Conservation (phyloP, 2,329 filamentous ascomycete species). For the Paecilomyces formosus region DNA sequence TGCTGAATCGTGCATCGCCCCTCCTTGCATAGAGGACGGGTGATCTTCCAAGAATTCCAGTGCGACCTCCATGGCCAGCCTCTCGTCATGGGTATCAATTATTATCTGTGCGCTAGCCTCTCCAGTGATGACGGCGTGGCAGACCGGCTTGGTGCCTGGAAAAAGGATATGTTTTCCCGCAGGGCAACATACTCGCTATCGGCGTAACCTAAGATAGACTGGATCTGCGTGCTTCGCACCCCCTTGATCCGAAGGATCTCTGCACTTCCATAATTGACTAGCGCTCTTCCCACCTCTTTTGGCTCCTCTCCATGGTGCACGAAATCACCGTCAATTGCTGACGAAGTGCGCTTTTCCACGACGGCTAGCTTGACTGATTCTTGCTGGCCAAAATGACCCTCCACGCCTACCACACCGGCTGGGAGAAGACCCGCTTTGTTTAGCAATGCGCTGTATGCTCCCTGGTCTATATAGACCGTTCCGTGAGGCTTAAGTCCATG, state of each 20-base stretch:
- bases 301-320: slow-evolving; percentile 35
- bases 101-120: slow-evolving; percentile 11
- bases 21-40: neutral
- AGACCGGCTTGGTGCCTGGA: slow-evolving; percentile 24
- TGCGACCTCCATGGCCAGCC: neutral
- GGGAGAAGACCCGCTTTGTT: slow-evolving; percentile 83
- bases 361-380: slow-evolving; percentile 85
- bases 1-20: neutral
- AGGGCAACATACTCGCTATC: slow-evolving; percentile 92
- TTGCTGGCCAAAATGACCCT: slow-evolving; percentile 82
- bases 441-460: slow-evolving; percentile 70
- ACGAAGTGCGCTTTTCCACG: slow-evolving; percentile 52
- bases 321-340: slow-evolving; percentile 33
- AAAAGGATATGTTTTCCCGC: slow-evolving; percentile 79
- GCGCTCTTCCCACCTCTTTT: slow-evolving; percentile 73
- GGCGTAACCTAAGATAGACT: slow-evolving; percentile 74
- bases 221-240: slow-evolving; percentile 72
- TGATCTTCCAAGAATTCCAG: neutral
- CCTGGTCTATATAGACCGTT: slow-evolving; percentile 86
- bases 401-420: slow-evolving; percentile 82
- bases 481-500: slow-evolving; percentile 88
- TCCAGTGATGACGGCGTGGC: slow-evolving; percentile 18
- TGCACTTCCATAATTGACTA: slow-evolving; percentile 85
- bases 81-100: neutral
- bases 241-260: slow-evolving; percentile 84